Evolutionary conservation across 2,329 filamentous ascomycete genomes (phyloP), one percentile per base, ranked within the genome.

Genomic region (Knufia fluminis): DNA sequence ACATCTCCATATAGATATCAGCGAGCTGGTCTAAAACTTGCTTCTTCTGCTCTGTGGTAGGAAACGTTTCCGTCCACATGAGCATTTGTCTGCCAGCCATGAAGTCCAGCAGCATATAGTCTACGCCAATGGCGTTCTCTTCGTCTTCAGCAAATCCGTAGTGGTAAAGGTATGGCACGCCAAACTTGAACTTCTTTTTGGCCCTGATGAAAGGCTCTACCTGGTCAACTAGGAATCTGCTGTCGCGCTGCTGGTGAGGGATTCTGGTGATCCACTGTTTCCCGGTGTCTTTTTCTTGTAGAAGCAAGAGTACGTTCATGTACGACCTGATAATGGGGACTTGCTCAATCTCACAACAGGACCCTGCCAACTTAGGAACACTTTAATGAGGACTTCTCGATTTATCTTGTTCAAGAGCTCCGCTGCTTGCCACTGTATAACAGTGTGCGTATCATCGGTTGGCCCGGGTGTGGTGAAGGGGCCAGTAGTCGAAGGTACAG

Each of bases 121-220:
- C 44, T 9, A 46, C 19, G 8, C 44, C 31, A 26, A 46, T n/a
- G 7, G 4, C 12, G 19, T 46, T 46, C 10, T 38, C 26, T n/a
- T 9, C 12, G 22, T 46, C 44, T 28, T 46, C 23, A 2, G 44
- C 44, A 10, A 46, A 22, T 20, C 31, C 17, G 33, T 36, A 46
- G 20, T 46, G 44, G 23, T 38, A 36, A 4, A 46, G 24, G 9
- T 26, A 26, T n/a, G 44, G 44, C 36, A 36, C 10, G 3, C 32
- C 16, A 19, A 38, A 46, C 16, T 12, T 23, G 32, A 38, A 36
- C 22, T 46, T 36, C 33, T 26, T 35, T 3, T 20, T 22, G 6
- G 3, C 31, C 8, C 44, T n/a, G 10, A 46, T 38, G n/a, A 46
- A 19, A 23, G 44, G 44, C 44, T 46, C 44, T 19, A 46, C 31